Base-by-base conservation (phyloP, 2,329 filamentous ascomycete species). In the Aspergillus fructus region DNA sequence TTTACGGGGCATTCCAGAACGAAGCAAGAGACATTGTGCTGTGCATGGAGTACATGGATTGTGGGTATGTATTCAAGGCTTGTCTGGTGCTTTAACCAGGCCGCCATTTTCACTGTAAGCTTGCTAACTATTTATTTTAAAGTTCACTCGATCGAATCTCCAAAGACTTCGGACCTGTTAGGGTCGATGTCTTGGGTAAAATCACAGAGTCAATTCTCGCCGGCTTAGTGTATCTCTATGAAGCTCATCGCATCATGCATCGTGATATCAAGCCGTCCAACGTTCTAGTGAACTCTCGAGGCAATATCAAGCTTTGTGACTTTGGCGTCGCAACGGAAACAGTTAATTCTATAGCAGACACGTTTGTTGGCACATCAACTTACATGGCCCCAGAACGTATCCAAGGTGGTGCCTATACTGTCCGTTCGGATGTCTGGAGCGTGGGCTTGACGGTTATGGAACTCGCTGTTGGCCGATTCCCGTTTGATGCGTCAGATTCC, bases 21-120 rank as follows among this genome's bases (percentile, higher is more conserved):
- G 90, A 96, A 71, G 92, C 92, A 61, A 93, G 96, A 71, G 94
- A 99, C 78, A 96, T 99, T 58, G 96, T 97, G 67, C 93, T 99
- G 88, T 99, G 94, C 76, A 99, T 99, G 94, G 94, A 99, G 75
- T 97, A 99, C 74, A 96, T 96, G 91, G 94, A 99, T 76, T 91
- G 93, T 73, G 94, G 94, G 94, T 97, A 83, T 76, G 90, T 79
- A 27, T n/a, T 43, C 17, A 13, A n/a, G 11, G n/a, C 9, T 30
- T 30, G 3, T 9, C 27, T 9, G 27, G 9, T 30, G 24, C 27
- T 7, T 17, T 17, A 30, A 23, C 8, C 19, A 39, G 52, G 15
- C 49, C 47, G n/a, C 27, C 9, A 17, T 52, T 56, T 45, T 49
- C 58, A 52, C 39, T 43, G 37, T 40, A 19, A n/a, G 41, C 46